Conservation (phyloP, 345 rosid genomes). For the Mercurialis annua region DNA sequence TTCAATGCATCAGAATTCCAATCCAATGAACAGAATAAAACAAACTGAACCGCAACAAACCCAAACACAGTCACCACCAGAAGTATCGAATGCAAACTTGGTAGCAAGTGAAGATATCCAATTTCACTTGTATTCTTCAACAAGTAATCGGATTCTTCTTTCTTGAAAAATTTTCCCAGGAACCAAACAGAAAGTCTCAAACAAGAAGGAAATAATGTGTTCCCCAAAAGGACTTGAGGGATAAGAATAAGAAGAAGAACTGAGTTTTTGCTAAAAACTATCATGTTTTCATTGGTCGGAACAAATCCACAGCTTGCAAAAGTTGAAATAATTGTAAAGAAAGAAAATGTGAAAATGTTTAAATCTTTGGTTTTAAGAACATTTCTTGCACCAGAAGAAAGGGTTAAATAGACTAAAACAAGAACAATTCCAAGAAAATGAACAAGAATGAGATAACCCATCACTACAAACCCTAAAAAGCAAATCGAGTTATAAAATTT, state of each 20-base stretch:
- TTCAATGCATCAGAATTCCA: constrained; percentile 45
- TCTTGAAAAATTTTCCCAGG: constrained; percentile 32
- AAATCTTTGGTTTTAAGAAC: constrained; percentile 40
- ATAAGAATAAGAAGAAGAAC: constrained; percentile 50
- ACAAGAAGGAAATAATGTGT: constrained; percentile 50
- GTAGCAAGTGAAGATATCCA: constrained; percentile 46
- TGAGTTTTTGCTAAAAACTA: constrained; percentile 45
- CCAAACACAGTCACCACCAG: constrained; percentile 45
- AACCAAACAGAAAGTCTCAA: constrained; percentile 39
- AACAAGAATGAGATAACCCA: constrained; percentile 38
- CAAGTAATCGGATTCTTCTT: constrained; percentile 33
- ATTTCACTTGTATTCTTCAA: constrained; percentile 34
- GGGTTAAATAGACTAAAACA: constrained; percentile 33
- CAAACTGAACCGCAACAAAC: constrained; percentile 35
- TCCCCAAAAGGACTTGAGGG: constrained; percentile 53
- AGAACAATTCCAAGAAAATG: constrained; percentile 36
- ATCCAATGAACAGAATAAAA: constrained; percentile 38
- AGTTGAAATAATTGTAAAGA: constrained; percentile 54
- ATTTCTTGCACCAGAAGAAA: constrained; percentile 34
- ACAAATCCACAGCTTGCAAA: constrained; percentile 61
- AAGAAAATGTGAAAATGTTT: constrained; percentile 37
- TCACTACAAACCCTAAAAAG: constrained; percentile 37
- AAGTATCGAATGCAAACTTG: constrained; percentile 18
- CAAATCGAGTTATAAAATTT: constrained; percentile 15
- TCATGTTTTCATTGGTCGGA: constrained; percentile 78